Evolutionary conservation across 2,329 filamentous ascomycete genomes (phyloP).

Genomic region (Xylariaceae sp.): DNA sequence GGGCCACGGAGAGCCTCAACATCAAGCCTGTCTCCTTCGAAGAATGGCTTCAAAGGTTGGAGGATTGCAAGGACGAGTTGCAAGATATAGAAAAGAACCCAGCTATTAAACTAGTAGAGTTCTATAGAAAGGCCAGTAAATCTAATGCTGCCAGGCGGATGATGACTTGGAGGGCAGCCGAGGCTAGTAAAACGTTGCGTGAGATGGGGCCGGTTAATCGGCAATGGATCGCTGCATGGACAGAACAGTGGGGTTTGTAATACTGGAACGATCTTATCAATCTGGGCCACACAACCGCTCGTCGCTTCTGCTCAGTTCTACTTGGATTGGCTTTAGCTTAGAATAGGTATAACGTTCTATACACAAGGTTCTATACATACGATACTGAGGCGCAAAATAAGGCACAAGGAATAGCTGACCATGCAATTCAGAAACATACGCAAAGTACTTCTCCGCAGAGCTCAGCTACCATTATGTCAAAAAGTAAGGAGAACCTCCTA

Average conservation of each 20-base stretch:
- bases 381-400: too few relatives aligned
- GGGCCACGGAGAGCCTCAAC: neutral
- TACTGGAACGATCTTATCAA: too few relatives aligned
- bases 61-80: neutral
- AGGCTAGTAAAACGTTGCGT: slow-evolving; percentile 8
- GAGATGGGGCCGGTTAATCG: slow-evolving; percentile 3
- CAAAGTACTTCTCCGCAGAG: too few relatives aligned
- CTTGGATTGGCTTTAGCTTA: too few relatives aligned
- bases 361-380: too few relatives aligned
- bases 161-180: slow-evolving; percentile 7
- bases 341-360: too few relatives aligned
- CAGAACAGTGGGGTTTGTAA: slow-evolving; percentile 2
- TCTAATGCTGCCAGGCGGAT: slow-evolving; percentile 5
- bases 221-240: slow-evolving; percentile 2
- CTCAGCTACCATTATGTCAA: too few relatives aligned
- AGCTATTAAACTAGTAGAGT: slow-evolving; percentile 1
- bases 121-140: slow-evolving; percentile 1
- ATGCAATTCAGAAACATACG: too few relatives aligned
- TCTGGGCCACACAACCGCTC: too few relatives aligned
- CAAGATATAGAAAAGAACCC: slow-evolving; percentile 8
- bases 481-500: too few relatives aligned
- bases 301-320: too few relatives aligned
- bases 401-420: too few relatives aligned
- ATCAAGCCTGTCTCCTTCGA: neutral
- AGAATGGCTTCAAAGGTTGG: neutral